These are phyloP conservation scores for Tricholoma sp. DNA, from an alignment of 768 basidiomycete genomes.

Conservation along the genomic window DNA sequence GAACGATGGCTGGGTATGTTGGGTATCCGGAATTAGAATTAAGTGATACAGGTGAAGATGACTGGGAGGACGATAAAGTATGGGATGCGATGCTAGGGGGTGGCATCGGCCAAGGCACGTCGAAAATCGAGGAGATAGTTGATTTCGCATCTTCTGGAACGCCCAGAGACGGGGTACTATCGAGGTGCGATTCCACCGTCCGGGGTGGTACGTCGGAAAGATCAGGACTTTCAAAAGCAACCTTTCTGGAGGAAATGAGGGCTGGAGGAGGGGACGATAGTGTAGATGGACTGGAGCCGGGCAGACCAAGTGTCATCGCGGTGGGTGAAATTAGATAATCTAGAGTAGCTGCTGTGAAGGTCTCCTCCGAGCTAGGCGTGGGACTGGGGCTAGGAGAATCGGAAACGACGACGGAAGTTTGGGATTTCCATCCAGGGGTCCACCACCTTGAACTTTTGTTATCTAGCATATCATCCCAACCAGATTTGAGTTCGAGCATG, in stretches of 20 bases:
- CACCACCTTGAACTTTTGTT: conserved; percentile 23
- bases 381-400: conserved; percentile 23
- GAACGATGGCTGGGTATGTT: conserved; percentile 14
- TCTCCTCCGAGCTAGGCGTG: conserved; percentile 25
- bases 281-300: conserved; percentile 16
- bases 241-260: conserved; percentile 12
- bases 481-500: conserved; percentile 37
- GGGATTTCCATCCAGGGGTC: conserved; percentile 15
- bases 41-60: conserved; percentile 1
- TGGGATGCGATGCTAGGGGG: conserved; percentile 10
- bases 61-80: neutral
- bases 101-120: conserved; percentile 36
- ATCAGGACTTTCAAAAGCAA: conserved; percentile 1
- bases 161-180: conserved; percentile 14
- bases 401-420: conserved; percentile 14
- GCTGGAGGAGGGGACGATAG: conserved; percentile 17
- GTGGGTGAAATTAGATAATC: conserved; percentile 42
- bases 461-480: conserved; percentile 46
- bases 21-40: conserved; percentile 16
- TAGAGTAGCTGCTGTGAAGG: conserved; percentile 38
- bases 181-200: conserved; percentile 4
- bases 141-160: conserved; percentile 29
- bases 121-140: conserved; percentile 33
- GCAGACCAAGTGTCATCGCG: conserved; percentile 37
- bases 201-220: conserved; percentile 6